Percentiles rank a stretch among this genome's conserved stretches.
Conservation (phyloP, 2,329 filamentous ascomycete genomes). For the Aspergillus fijiensis region DNA sequence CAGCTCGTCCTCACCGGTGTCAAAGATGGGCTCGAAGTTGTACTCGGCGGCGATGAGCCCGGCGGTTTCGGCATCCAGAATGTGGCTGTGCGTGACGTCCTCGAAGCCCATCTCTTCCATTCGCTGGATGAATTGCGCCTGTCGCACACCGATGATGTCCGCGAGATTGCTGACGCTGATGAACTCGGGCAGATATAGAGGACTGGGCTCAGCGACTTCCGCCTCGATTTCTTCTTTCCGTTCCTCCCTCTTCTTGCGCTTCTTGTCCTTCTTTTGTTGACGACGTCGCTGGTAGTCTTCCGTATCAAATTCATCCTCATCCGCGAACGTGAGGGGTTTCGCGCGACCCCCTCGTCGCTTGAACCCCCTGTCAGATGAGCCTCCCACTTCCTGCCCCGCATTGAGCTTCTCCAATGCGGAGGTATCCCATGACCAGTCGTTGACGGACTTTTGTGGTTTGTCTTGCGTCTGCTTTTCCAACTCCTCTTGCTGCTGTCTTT, state of each 20-base stretch:
- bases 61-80: constrained; percentile 87
- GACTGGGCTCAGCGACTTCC: constrained; percentile 48
- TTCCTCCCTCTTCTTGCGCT: constrained; percentile 40
- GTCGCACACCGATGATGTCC: constrained; percentile 67
- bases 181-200: constrained; percentile 81
- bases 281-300: constrained; percentile 36
- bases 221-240: constrained; percentile 28
- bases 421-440: constrained; percentile 31
- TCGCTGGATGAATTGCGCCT: constrained; percentile 69
- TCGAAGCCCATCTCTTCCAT: constrained; percentile 88
- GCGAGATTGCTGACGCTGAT: constrained; percentile 86
- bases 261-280: constrained; percentile 33
- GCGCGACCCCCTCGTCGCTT: constrained; percentile 29
- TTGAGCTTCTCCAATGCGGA: constrained; percentile 28
- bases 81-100: constrained; percentile 74
- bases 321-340: constrained; percentile 19
- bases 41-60: constrained; percentile 89
- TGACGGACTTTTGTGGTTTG: constrained; percentile 15
- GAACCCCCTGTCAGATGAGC: constrained; percentile 12
- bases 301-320: constrained; percentile 41
- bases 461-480: constrained; percentile 4
- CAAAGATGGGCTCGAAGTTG: constrained; percentile 81
- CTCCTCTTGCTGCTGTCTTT: not conserved
- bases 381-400: constrained; percentile 8
- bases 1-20: constrained; percentile 67